Conservation (phyloP, 1,139 yeast genomes). For the Magnusiomyces sp. region DNA sequence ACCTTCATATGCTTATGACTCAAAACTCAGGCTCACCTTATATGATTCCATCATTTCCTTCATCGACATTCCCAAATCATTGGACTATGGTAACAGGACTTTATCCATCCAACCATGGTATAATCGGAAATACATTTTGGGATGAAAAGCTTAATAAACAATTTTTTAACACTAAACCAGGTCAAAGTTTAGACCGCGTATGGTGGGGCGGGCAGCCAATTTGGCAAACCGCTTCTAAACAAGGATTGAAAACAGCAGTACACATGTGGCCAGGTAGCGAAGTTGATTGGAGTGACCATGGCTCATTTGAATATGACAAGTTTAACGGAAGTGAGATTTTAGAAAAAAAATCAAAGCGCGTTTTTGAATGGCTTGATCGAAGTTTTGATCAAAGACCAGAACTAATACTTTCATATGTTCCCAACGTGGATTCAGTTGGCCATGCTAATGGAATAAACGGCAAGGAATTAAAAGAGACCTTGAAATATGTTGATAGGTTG, state of each 20-base stretch:
- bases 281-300: conserved; percentile 41
- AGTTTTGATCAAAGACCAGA: conserved; percentile 54
- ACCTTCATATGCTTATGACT: conserved; percentile 48
- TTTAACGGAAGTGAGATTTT: conserved; percentile 60
- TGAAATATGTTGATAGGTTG: conserved; percentile 57
- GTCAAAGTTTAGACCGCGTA: conserved; percentile 46
- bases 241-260: conserved; percentile 62
- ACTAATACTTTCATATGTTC: conserved; percentile 70
- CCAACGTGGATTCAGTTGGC: conserved; percentile 69
- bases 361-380: conserved; percentile 61
- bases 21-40: conserved; percentile 66
- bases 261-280: conserved; percentile 98
- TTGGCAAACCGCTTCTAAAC: conserved; percentile 69
- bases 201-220: conserved; percentile 93
- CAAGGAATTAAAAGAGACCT: conserved; percentile 43
- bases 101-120: conserved; percentile 78
- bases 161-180: conserved; percentile 57
- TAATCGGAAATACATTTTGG: conserved; percentile 74
- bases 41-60: conserved; percentile 81
- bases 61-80: conserved; percentile 85
- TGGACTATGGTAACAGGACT: conserved; percentile 87
- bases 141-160: conserved; percentile 50
- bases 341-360: conserved; percentile 45
- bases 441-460: conserved; percentile 66
- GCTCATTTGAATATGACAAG: conserved; percentile 43